Evolutionary conservation across 495 filamentous ascomycete genomes (phyloP).

Genomic region (Opeltia flavorubescens): DNA sequence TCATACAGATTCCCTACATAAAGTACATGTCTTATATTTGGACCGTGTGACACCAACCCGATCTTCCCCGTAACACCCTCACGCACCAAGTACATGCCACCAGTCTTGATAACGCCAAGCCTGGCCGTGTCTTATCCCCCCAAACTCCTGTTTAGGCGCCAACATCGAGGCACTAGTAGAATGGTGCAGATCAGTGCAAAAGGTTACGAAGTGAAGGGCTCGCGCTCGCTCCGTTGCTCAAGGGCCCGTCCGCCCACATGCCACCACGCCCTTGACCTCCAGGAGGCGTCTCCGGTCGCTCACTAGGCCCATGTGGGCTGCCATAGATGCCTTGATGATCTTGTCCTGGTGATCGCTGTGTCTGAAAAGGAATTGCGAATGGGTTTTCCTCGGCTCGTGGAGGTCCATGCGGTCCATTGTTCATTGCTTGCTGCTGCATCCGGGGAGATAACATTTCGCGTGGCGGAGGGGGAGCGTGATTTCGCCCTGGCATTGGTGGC

Average conservation of each 20-base stretch:
- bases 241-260: constrained; percentile 22
- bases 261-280: constrained; percentile 8
- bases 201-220: constrained; percentile 65
- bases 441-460: constrained; percentile 10
- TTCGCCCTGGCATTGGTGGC: not conserved
- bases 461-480: not conserved
- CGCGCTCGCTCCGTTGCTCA: constrained; percentile 51
- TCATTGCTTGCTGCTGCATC: constrained; percentile 6
- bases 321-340: constrained; percentile 6
- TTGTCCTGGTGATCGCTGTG: constrained; percentile 2
- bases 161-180: not conserved
- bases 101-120: too few relatives aligned
- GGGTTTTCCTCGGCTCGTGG: constrained; percentile 18
- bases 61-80: too few relatives aligned
- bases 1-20: too few relatives aligned
- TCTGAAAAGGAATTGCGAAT: constrained; percentile 11
- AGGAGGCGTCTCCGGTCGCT: constrained; percentile 15
- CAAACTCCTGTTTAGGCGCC: not conserved
- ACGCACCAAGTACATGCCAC: too few relatives aligned
- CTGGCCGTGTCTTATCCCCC: not conserved
- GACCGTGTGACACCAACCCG: too few relatives aligned
- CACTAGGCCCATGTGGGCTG: constrained; percentile 11
- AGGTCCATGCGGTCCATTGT: constrained; percentile 16
- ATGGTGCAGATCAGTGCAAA: constrained; percentile 36
- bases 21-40: too few relatives aligned